Percentiles rank a stretch among this genome's conserved stretches.
phyloP scores from a whole-genome alignment of 2,329 filamentous ascomycete species.

The Cladophialophora psammophila region DNA sequence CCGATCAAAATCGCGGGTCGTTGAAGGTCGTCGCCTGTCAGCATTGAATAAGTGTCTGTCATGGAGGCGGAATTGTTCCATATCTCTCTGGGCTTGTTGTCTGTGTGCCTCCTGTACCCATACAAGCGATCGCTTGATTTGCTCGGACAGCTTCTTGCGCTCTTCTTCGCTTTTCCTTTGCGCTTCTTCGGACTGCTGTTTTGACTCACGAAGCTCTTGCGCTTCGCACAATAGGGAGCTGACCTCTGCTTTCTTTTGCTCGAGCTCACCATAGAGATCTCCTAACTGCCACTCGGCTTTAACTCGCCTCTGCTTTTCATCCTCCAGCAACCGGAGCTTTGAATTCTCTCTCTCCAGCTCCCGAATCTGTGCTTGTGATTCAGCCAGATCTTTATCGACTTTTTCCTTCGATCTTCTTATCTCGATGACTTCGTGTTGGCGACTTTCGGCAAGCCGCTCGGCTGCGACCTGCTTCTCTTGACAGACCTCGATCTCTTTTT shows the following conservation, averaged over 20 bases:
- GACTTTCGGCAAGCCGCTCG: background rate
- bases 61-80: conserved; percentile 18
- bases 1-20: background rate
- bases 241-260: background rate
- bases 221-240: background rate
- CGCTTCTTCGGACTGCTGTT: background rate
- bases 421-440: conserved; percentile 6
- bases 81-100: conserved; percentile 21
- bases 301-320: conserved; percentile 1
- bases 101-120: conserved; percentile 18
- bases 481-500: background rate
- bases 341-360: conserved; percentile 5
- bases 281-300: conserved; percentile 8
- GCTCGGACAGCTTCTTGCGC: conserved; percentile 1
- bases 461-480: background rate
- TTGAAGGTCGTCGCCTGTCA: background rate
- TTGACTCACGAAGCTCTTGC: conserved; percentile 5
- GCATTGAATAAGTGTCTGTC: conserved; percentile 11
- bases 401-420: conserved; percentile 7
- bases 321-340: background rate
- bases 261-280: conserved; percentile 5
- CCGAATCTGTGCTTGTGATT: background rate
- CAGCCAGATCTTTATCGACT: background rate
- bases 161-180: conserved; percentile 5
- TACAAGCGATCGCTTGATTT: background rate